A percentile compares a stretch with the other conserved stretches of the same genome.
Conservation (phyloP, 2,329 filamentous ascomycete species). For the Hymenoscyphus fructigenus region DNA sequence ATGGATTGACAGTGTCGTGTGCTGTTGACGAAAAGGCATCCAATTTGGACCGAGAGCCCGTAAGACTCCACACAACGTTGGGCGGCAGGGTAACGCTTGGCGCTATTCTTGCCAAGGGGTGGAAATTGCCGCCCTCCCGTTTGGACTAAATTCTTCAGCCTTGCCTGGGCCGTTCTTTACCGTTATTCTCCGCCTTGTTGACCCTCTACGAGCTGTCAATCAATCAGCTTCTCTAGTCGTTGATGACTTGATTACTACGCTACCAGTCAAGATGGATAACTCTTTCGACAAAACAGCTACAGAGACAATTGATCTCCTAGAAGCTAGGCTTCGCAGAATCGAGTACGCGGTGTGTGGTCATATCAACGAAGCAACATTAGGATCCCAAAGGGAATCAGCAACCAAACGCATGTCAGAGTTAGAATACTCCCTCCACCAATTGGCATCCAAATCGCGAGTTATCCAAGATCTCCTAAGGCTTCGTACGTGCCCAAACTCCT, state of each 20-base stretch:
- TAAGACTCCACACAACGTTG: not conserved
- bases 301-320: conserved; percentile 36
- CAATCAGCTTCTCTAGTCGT: not conserved
- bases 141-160: not conserved
- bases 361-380: conserved; percentile 13
- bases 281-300: conserved; percentile 35
- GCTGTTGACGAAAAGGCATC: not conserved
- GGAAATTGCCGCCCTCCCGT: not conserved
- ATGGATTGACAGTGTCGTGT: not conserved
- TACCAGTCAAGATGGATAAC: conserved; percentile 27
- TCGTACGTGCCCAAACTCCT: conserved; percentile 24
- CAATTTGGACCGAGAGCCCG: not conserved
- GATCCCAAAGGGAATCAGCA: conserved; percentile 15
- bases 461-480: conserved; percentile 36
- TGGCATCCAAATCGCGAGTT: conserved; percentile 31
- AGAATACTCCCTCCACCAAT: conserved; percentile 26
- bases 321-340: conserved; percentile 33
- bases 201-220: not conserved
- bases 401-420: conserved; percentile 22
- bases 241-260: not conserved
- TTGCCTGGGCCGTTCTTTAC: not conserved
- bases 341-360: conserved; percentile 34
- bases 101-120: not conserved
- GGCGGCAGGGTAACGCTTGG: not conserved
- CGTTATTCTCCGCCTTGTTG: not conserved